These are phyloP conservation scores for Clarkia xantiana DNA, from an alignment of 345 rosid genomes.

Conservation along the genomic window DNA sequence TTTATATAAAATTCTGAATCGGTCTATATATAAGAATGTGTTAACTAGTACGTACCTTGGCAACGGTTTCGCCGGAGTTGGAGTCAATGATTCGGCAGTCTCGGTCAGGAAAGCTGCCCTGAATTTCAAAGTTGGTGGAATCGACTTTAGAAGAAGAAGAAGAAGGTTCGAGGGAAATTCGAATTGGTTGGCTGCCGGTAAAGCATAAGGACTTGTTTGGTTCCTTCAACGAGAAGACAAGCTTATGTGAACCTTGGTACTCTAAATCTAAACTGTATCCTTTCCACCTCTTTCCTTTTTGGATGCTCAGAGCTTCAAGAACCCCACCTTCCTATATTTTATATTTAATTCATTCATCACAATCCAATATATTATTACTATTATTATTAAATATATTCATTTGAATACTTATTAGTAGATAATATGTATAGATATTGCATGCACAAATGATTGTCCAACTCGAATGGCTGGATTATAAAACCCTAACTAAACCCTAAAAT, in stretches of 20 bases:
- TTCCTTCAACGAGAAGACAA: slow-evolving; percentile 56
- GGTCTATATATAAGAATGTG: no score
- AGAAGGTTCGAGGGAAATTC: slow-evolving; percentile 25
- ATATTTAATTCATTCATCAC: no score
- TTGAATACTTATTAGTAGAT: no score
- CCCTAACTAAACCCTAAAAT: no score
- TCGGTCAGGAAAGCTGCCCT: slow-evolving; percentile 56
- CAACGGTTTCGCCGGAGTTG: slow-evolving; percentile 30
- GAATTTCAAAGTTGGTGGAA: slow-evolving; percentile 35
- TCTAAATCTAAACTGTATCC: slow-evolving; percentile 42
- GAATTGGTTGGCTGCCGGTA: slow-evolving; percentile 18
- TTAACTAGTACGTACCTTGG: no score
- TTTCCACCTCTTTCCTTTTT: slow-evolving; percentile 43
- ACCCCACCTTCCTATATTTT: slow-evolving; percentile 50
- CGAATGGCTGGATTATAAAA: no score
- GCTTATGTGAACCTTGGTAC: slow-evolving; percentile 45
- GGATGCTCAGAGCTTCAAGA: slow-evolving; percentile 49
- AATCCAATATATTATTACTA: no score
- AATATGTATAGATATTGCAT: no score
- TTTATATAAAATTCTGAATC: no score
- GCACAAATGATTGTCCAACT: no score
- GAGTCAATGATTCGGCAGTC: slow-evolving; percentile 43
- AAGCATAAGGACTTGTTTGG: slow-evolving; percentile 30
- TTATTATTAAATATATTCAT: no score
- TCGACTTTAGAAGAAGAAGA: no score